These are phyloP conservation scores for Periconia digitata DNA, from an alignment of 2,329 filamentous ascomycete genomes.

Conservation along the genomic window DNA sequence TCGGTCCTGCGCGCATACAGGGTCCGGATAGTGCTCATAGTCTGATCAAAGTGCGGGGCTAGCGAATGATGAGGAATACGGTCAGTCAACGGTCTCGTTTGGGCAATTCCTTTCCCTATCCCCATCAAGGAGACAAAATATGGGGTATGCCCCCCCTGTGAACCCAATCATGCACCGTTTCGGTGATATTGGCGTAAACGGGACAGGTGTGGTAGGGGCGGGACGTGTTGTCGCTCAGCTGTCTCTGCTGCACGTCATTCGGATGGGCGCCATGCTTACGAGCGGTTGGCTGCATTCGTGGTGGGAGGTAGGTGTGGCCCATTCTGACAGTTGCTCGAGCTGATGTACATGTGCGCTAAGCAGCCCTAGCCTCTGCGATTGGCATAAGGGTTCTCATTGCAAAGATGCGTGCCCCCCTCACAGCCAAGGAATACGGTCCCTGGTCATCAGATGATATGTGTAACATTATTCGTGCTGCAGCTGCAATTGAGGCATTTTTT, in stretches of 20 bases:
- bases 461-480: background rate
- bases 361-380: background rate
- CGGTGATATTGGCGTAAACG: too few species aligned
- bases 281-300: background rate
- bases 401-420: too few species aligned
- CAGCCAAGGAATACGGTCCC: background rate
- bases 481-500: slow-evolving; percentile 3
- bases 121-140: background rate
- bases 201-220: too few species aligned
- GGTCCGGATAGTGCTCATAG: too few species aligned
- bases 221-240: too few species aligned
- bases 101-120: background rate
- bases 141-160: too few species aligned
- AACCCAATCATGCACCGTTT: too few species aligned
- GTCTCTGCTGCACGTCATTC: background rate
- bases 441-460: background rate
- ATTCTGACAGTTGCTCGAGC: background rate
- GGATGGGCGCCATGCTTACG: background rate
- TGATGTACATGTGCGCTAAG: background rate
- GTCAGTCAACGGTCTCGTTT: background rate
- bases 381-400: too few species aligned
- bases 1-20: background rate
- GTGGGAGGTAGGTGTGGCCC: background rate
- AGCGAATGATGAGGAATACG: background rate
- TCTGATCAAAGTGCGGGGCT: background rate